phyloP scores from a whole-genome alignment of 2,329 filamentous ascomycete genomes.

The Clarireedia monteithiana region DNA sequence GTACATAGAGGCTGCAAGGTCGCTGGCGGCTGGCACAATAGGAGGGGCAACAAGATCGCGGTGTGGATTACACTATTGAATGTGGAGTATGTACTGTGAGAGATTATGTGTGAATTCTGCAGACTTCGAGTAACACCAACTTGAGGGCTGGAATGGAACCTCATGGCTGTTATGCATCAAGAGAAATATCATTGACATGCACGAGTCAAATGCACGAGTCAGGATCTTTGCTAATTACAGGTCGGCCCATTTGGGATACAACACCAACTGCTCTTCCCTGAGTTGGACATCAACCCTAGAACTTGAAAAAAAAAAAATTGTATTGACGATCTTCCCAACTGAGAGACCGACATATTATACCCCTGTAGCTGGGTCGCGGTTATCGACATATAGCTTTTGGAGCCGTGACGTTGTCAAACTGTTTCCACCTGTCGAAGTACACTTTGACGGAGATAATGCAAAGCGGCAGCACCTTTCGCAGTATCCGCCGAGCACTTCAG shows the following conservation, averaged over 20 bases:
- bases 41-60: neutral
- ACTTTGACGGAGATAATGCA: constrained; percentile 8
- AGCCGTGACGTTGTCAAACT: neutral
- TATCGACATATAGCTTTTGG: neutral
- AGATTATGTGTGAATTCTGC: neutral
- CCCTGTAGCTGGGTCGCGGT: neutral
- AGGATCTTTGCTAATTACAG: constrained; percentile 1
- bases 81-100: no score
- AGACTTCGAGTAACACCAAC: neutral
- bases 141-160: neutral
- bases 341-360: constrained; percentile 2
- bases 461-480: neutral
- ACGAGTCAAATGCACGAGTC: neutral
- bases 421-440: constrained; percentile 1
- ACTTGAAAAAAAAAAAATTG: neutral
- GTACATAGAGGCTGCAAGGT: neutral
- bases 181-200: neutral
- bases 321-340: constrained; percentile 9
- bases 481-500: neutral
- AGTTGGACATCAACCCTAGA: constrained; percentile 1
- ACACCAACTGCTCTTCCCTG: neutral
- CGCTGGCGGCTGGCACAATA: neutral
- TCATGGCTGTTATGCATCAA: neutral
- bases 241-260: neutral
- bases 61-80: neutral